Evolutionary conservation across 1,139 yeast species (phyloP), one percentile per base, ranked within the genome.

Genomic region (Saccharomyces hybrid): DNA sequence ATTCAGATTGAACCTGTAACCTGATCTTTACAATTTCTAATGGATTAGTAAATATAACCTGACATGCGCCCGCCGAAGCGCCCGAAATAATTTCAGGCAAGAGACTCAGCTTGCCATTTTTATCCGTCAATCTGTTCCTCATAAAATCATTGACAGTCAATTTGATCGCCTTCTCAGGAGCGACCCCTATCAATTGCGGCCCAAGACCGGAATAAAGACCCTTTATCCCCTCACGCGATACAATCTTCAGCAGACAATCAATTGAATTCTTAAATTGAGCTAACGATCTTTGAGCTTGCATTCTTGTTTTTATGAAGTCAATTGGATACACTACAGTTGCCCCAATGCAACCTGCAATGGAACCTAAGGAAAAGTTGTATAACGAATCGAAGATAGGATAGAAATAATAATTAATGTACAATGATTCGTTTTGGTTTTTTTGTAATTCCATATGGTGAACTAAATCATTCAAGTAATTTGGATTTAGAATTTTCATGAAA

Each of bases 251-350:
- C 71, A 90, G 85, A 73, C 98, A 93, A 70, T 93, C 98, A 31
- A 84, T 59, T 7, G 97, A 90, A 68, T 88, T 90, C 60, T 81
- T 82, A 73, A 93, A 93, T 51, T 73, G 70, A 46, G 85, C 76
- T 23, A 75, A 72, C 58, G 83, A 80, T 63, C 90, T 82, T 75
- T 93, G 98, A 60, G 96, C 96, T 74, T 93, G 99, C 96, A 93
- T 89, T 71, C 98, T 82, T 3, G 99, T 93, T 75, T 93, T 93
- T 61, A 93, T 93, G 70, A 93, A 78, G 74, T 93, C 99, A 64
- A 93, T 93, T 48, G 99, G 99, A 70, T 93, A 93, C 48, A 93
- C 99, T n/a, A 87, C 90, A 8, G 97, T 88, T 27, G 99, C 98
- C 62, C 99, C 99, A 72, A 93, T 84, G 67, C 97, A 95, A 57